A percentile compares a stretch with the other conserved stretches of the same genome.
These are phyloP conservation scores for Lycium barbarum DNA, from an alignment of 257 asterid genomes.

Conservation along the genomic window DNA sequence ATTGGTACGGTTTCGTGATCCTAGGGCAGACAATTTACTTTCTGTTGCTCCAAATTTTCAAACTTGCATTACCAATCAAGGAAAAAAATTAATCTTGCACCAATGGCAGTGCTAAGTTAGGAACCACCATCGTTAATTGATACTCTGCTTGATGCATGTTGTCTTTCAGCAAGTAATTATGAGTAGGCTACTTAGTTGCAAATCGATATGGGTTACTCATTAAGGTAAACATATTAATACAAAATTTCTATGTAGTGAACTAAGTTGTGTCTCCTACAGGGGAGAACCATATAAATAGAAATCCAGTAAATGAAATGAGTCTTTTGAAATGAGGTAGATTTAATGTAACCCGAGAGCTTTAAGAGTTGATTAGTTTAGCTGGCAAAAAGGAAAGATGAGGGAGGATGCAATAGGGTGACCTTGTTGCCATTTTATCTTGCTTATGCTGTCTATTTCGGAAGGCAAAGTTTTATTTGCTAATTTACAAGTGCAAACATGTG, in stretches of 20 bases:
- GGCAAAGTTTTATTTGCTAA: conserved; percentile 15
- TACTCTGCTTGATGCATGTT: conserved; percentile 9
- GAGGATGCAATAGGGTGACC: background rate
- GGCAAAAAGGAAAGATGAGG: background rate
- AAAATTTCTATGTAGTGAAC: conserved; percentile 1
- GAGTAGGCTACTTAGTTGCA: background rate
- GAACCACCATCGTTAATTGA: conserved; percentile 16
- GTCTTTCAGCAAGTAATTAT: conserved; percentile 21
- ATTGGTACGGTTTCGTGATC: conserved; percentile 66
- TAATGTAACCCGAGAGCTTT: background rate
- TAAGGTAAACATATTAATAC: background rate
- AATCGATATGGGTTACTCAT: conserved; percentile 10
- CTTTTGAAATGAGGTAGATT: conserved; percentile 2
- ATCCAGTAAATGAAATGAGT: conserved; percentile 20
- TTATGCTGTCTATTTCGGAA: conserved; percentile 9
- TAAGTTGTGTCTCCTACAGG: background rate
- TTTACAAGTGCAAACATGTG: background rate
- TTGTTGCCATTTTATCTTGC: conserved; percentile 12
- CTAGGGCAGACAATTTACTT: background rate
- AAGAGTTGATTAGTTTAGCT: conserved; percentile 6
- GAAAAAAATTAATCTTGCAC: background rate
- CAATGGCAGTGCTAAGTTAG: background rate
- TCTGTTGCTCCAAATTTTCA: background rate
- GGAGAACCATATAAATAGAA: conserved; percentile 12
- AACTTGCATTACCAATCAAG: conserved; percentile 11